Evolutionary conservation across 192 early-diverging fungal species (phyloP), one percentile per base, ranked within the genome.

Genomic region (Podila minutissima): DNA sequence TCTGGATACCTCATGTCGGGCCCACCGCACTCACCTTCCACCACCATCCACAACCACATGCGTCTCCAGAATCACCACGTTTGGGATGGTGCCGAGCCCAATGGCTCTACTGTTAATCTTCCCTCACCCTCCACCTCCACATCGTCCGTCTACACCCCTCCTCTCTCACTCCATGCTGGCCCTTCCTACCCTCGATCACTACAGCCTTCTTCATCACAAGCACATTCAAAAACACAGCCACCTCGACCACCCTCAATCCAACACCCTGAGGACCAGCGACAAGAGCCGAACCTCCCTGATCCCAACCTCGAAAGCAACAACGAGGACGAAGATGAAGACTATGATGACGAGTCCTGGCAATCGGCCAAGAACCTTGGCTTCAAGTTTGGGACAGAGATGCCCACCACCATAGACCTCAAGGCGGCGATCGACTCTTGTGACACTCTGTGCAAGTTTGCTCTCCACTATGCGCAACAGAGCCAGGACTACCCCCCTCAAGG

Each of bases 301-400:
- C 5, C 24, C 20, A 55, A 55, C 53, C 6, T 55, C 6, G 53
- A 55, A 12, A 55, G 24, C 53, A 10, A n/a, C 17, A 22, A 55
- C 6, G 53, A 55, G 6, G 24, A 55, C 22, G 24, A 55, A 17
- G 24, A n/a, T 24, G 53, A 55, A 51, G 64, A 49, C 41, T 20
- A 49, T n/a, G 29, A 50, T 7, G 49, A 32, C 29, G 64, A 55
- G 53, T 55, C 53, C 2, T 55, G 53, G 53, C 20, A 26, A 26
- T 55, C 53, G 6, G 53, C 24, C 53, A 55, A 55, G 38, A 38
- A 69, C 12, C 12, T 67, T 60, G 7, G 32, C 3, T 63, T 64
- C 48, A 81, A 68, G 17, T 81, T 81, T 69, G 77, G 77, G 29
- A 73, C 77, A 20, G 67, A 81, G 1, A 81, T 81, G 77, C 77